Evolutionary conservation across 2,329 filamentous ascomycete genomes (phyloP), one percentile per base, ranked within the genome.

Genomic region (Xylariaceae sp.): DNA sequence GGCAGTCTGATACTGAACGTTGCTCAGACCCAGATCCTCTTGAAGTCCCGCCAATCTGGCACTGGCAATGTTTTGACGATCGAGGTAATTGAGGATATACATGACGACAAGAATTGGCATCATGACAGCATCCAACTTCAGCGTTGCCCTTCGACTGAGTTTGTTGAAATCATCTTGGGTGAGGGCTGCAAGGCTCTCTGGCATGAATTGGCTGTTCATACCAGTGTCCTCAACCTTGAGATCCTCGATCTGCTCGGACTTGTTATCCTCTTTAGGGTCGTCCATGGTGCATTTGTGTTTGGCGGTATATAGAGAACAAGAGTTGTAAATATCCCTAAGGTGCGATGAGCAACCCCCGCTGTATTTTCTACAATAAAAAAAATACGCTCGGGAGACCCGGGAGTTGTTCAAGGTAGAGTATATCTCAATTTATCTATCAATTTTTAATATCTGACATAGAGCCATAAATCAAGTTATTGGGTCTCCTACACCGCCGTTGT

Each of bases 1-100:
- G 17, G 56, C 49, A 16, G 60, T 76, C 55, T 78, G 72, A 53
- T 81, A 75, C 19, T 75, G 56, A 17, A 70, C 65, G 14, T 65
- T 50, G 21, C 59, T 67, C 33, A 75, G 66, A 37, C 61, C 51
- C 12, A 76, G 64, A 34, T 75, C 71, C 16, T 67, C 62, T 1
- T 67, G 56, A 26, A 75, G 59, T 61, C 71, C 63, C 61, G 69
- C 59, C 54, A 74, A 64, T 67, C 67, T 68, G 14, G 71, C 68
- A 54, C 72, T 71, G 23, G 69, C 68, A 17, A 73, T 73, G 47
- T 73, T 71, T 26, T 69, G 67, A 9, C 69, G 64, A 48, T 70
- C 67, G 19, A 70, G 62, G 48, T 65, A 71, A 58, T 69, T 68
- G 14, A 71, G 55, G 21, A 70, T 54, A 46, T 65, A 71, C 67